These are phyloP conservation scores for Intubia oerlemansii DNA, from an alignment of 2,329 filamentous ascomycete genomes.

Conservation along the genomic window DNA sequence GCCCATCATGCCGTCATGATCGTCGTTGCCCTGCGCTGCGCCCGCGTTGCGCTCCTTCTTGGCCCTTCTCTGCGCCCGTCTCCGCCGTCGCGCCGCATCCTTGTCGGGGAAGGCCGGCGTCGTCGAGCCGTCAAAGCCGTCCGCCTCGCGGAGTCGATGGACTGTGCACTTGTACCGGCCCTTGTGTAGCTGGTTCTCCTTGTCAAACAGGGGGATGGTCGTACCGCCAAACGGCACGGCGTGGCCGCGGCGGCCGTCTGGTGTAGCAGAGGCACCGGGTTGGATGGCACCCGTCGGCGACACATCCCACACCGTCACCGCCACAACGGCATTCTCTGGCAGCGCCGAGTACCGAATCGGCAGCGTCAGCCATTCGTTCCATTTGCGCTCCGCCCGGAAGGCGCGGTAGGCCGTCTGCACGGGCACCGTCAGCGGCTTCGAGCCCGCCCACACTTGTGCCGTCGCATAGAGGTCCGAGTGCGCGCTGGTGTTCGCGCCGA, in stretches of 20 bases:
- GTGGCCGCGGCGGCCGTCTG: constrained; percentile 45
- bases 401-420: constrained; percentile 84
- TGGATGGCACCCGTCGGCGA: constrained; percentile 47
- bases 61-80: constrained; percentile 14
- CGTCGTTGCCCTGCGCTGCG: not conserved
- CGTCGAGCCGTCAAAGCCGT: constrained; percentile 59
- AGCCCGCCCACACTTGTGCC: constrained; percentile 84
- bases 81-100: constrained; percentile 21
- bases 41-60: constrained; percentile 17
- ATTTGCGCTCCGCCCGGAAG: constrained; percentile 56
- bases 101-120: constrained; percentile 51
- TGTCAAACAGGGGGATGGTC: constrained; percentile 78
- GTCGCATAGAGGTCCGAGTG: constrained; percentile 85
- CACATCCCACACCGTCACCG: constrained; percentile 88
- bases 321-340: constrained; percentile 62
- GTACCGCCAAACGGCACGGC: constrained; percentile 86
- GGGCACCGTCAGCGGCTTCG: constrained; percentile 80
- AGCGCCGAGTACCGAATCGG: constrained; percentile 70
- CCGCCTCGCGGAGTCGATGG: constrained; percentile 62
- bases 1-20: constrained; percentile 17
- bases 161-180: constrained; percentile 81
- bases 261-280: no score
- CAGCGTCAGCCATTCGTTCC: constrained; percentile 92
- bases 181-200: constrained; percentile 76
- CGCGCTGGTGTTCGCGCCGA: constrained; percentile 60